Evolutionary conservation across 2,329 filamentous ascomycete species (phyloP).

Genomic region (Furcasterigmium furcatum): DNA sequence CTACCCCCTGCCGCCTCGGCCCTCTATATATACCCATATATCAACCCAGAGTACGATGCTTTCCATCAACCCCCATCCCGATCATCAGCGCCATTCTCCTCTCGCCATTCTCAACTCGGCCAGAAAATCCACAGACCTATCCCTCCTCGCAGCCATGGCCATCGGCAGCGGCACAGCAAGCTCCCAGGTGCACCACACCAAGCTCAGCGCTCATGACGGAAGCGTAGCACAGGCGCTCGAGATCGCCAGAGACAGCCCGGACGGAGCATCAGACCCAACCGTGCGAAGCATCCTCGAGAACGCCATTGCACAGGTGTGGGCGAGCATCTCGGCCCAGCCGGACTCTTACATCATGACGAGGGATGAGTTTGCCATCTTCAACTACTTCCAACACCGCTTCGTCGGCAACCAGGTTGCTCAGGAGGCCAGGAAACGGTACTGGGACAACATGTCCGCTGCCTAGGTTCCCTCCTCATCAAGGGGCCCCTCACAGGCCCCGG

Average conservation of each 20-base stretch:
- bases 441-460: conserved; percentile 37
- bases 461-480: neutral
- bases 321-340: conserved; percentile 60
- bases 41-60: conserved; percentile 8
- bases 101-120: conserved; percentile 7
- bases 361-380: conserved; percentile 84
- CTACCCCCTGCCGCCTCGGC: too few species aligned
- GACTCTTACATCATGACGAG: conserved; percentile 68
- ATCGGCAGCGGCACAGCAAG: conserved; percentile 9
- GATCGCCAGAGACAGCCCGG: conserved; percentile 70
- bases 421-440: conserved; percentile 49
- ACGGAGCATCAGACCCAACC: conserved; percentile 59
- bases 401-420: conserved; percentile 44
- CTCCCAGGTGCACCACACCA: neutral
- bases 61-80: conserved; percentile 13
- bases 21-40: conserved; percentile 6
- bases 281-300: conserved; percentile 64
- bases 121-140: conserved; percentile 5
- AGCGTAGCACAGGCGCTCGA: conserved; percentile 67
- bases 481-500: neutral
- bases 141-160: conserved; percentile 7
- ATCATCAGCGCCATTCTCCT: conserved; percentile 11
- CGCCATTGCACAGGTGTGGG: conserved; percentile 64
- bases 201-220: conserved; percentile 11
- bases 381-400: conserved; percentile 73